Evolutionary conservation across 805 yeast genomes (phyloP).

Genomic region (Kurtzmaniella cleridarum): DNA sequence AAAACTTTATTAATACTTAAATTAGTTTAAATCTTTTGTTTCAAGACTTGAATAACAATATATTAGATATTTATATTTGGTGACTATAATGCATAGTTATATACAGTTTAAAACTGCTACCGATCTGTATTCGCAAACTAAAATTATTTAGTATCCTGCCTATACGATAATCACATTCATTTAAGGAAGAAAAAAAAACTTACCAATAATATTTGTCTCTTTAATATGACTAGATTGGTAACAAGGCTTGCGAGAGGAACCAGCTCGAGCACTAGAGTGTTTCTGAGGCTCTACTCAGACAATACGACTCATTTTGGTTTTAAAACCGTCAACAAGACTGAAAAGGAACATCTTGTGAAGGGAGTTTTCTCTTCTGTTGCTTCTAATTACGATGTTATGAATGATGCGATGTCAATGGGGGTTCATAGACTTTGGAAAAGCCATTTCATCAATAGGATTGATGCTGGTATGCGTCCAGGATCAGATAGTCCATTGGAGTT

Average conservation of each 20-base stretch:
- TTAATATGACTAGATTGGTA: constrained; percentile 1
- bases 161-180: no score
- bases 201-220: background rate
- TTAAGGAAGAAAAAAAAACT: no score
- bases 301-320: constrained; percentile 91
- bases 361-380: constrained; percentile 94
- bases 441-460: constrained; percentile 80
- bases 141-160: no score
- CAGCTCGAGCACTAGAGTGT: background rate
- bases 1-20: no score
- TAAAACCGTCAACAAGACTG: constrained; percentile 69
- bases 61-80: no score
- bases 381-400: constrained; percentile 90
- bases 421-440: constrained; percentile 93
- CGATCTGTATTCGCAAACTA: no score
- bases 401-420: constrained; percentile 96
- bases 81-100: no score
- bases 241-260: constrained; percentile 2
- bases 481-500: constrained; percentile 71
- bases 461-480: constrained; percentile 92
- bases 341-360: constrained; percentile 79
- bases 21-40: no score
- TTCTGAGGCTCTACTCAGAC: constrained; percentile 2
- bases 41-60: no score
- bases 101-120: no score